Base-by-base conservation (phyloP, 306 rosid genomes). In the Dalbergia oliveri region DNA sequence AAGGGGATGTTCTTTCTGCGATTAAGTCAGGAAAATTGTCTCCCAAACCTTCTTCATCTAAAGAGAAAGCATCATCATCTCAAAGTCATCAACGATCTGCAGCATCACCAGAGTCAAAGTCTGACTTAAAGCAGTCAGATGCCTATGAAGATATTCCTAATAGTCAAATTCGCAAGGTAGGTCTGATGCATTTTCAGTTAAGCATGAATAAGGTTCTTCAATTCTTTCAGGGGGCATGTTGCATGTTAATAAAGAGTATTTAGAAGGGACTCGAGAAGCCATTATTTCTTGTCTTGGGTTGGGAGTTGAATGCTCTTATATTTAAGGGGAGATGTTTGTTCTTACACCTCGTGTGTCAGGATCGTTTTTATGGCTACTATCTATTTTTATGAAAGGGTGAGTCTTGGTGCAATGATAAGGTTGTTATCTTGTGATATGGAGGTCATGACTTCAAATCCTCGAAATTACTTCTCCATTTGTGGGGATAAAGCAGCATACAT, bases 131-230 rank as follows among this genome's bases (percentile, higher is more conserved):
- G 84, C 92, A 86, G 78, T 44, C 84, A 66, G 94, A 89, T 85
- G 80, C 91, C 64, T 95, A 85, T 87, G 97, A 88, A 86, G 97
- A 95, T 89, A 86, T 91, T 16, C 94, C 96, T 51, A 95, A 95
- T 82, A 93, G 90, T 85, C 98, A 91, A 85, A 93, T 95, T 81
- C 97, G 97, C 72, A 95, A 95, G 96, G 99, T 93, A 83, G 37
- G 76, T 64, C 68, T 83, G 15, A 75, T 65, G 33, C 82, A 51
- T 73, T 73, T 58, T 73, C 41, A 43, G 37, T 66, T 67, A 64
- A 63, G 19, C 68, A 68, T 26, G 31, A 79, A 47, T 34, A 79
- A 70, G 34, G 43, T 45, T 67, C 62, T 59, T 63, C 14, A 56
- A 72, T 53, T 80, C 51, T 72, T 83, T 72, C 56, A 68, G 54